These are phyloP conservation scores for Saksenaea vasiformis DNA, from an alignment of 371 early-diverging fungal species.

Conservation along the genomic window DNA sequence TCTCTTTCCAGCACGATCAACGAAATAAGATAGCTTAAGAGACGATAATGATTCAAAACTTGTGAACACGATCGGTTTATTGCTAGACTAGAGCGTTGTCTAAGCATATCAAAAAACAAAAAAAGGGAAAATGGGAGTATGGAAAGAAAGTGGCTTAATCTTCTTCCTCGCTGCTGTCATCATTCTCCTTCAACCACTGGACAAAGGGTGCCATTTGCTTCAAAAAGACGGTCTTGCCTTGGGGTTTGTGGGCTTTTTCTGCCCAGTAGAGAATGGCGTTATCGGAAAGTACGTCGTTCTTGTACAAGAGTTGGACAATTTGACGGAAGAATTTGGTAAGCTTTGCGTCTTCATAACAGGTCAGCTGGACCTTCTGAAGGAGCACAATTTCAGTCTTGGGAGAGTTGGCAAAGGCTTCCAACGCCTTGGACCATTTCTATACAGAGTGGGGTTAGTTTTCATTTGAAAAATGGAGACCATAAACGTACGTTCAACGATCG, in stretches of 20 bases:
- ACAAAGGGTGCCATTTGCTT: conserved; percentile 92
- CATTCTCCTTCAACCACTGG: conserved; percentile 78
- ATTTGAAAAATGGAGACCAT: conserved; percentile 19
- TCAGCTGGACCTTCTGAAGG: conserved; percentile 79
- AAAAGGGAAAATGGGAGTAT: too few relatives aligned
- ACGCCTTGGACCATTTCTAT: conserved; percentile 66
- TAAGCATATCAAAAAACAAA: too few relatives aligned
- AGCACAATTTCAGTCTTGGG: conserved; percentile 86
- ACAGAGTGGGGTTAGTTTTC: background rate
- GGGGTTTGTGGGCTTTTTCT: conserved; percentile 84
- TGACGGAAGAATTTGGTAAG: conserved; percentile 84
- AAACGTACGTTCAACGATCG: conserved; percentile 54
- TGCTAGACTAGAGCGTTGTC: too few relatives aligned
- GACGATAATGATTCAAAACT: too few relatives aligned
- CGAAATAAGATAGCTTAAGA: too few relatives aligned
- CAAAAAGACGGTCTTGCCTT: conserved; percentile 86
- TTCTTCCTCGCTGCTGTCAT: conserved; percentile 75
- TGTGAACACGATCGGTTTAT: too few relatives aligned
- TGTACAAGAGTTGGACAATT: conserved; percentile 82
- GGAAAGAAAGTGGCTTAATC: conserved; percentile 42
- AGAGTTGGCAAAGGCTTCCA: conserved; percentile 74
- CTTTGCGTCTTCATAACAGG: conserved; percentile 88
- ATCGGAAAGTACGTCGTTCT: conserved; percentile 87
- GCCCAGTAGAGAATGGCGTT: conserved; percentile 92
- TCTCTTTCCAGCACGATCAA: too few relatives aligned